Evolutionary conservation across 1,139 yeast species (phyloP), one percentile per base, ranked within the genome.

Genomic region (Candida tetrigidarum): DNA sequence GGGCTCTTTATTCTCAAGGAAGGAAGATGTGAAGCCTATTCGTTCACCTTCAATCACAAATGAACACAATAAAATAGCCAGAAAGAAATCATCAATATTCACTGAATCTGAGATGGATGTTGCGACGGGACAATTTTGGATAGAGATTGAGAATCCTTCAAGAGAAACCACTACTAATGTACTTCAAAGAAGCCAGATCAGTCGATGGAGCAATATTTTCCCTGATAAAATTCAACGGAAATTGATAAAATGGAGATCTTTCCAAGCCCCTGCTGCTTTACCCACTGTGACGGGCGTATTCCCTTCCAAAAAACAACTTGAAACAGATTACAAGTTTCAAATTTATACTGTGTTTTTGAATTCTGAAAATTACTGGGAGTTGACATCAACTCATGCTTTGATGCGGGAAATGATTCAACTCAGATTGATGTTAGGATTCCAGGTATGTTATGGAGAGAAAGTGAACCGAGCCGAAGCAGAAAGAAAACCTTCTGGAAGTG

Each of bases 231-330:
- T 83, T 19, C 81, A 79, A 43, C 71, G 91, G 38, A 78, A 83
- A 53, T 73, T 80, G 10, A 85, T 92, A 37, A 92, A 92, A 59
- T 95, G 99, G 99, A 79, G 89, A 47, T 92, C 98, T 0, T 74
- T 95, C 45, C 86, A 90, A 28, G 83, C 97, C 0, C 99, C 99
- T 0, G 98, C 98, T 0, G 85, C 96, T 3, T 68, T 95, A 19
- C 99, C 99, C 0, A 71, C 86, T 0, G 83, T 89, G 1, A 83
- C 96, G 0, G 80, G 86, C 1, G 74, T 84, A 7, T 90, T 92
- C 57, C 98, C 98, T 0, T 66, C 84, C 0, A 67, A 74, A 4
- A 70, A 74, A 6, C 93, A 88, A 50, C 82, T 92, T 54, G 79
- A 81, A 42, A 68, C 72, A 2, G 79, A 83, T 43, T 86, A 81